Evolutionary conservation across 257 asterid genomes (phyloP).

Genomic region (Eustoma russellianum): DNA sequence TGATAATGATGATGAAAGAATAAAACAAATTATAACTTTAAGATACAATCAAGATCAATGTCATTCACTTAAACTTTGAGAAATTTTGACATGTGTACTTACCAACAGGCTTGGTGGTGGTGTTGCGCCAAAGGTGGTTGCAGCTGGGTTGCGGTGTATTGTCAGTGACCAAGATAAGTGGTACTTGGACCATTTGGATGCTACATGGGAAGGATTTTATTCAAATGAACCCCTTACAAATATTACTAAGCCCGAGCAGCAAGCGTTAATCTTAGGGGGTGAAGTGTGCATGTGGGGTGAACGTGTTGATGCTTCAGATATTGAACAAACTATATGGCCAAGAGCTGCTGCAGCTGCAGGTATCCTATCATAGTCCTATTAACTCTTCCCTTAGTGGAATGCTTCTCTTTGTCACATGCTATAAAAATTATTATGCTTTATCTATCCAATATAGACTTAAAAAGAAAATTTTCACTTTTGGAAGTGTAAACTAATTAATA

Average conservation of each 20-base stretch:
- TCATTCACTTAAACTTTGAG: neutral
- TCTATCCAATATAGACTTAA: too few species aligned
- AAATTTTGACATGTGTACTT: neutral
- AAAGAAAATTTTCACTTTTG: too few species aligned
- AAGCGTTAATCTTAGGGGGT: conserved; percentile 69
- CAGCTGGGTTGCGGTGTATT: conserved; percentile 76
- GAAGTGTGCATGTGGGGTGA: conserved; percentile 95
- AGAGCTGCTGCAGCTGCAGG: conserved; percentile 99
- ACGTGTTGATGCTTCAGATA: conserved; percentile 62
- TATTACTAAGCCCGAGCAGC: conserved; percentile 59
- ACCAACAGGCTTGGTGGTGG: conserved; percentile 69
- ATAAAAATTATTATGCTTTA: too few species aligned
- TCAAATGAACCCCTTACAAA: conserved; percentile 72
- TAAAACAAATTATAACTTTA: too few species aligned
- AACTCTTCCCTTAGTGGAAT: too few species aligned
- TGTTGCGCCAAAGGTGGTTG: conserved; percentile 61
- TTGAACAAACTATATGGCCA: conserved; percentile 90
- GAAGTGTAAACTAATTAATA: too few species aligned
- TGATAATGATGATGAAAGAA: too few species aligned
- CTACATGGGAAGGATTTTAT: conserved; percentile 74
- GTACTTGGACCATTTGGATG: conserved; percentile 82
- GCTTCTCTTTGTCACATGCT: too few species aligned
- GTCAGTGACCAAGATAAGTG: conserved; percentile 93
- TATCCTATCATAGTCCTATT: conserved; percentile 8
- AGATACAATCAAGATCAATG: neutral